Percentiles rank a stretch among this genome's conserved stretches.
Conservation (phyloP, 2,329 filamentous ascomycete genomes). For the Endoconidiophora polonica region DNA sequence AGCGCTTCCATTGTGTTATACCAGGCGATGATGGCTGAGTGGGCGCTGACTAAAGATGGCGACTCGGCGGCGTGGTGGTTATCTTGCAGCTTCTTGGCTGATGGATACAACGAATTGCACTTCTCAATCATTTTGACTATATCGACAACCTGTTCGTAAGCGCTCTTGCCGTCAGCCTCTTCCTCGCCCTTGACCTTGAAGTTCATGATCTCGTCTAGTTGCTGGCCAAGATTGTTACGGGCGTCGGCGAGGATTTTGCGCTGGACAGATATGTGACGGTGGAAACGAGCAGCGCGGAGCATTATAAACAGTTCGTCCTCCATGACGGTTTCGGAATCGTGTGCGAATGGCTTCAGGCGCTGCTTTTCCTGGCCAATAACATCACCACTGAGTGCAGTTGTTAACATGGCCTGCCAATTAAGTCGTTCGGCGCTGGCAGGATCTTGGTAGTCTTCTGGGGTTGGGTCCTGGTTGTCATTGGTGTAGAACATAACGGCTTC, state of each 20-base stretch:
- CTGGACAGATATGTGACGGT: constrained; percentile 69
- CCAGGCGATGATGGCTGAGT: constrained; percentile 83
- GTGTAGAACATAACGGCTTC: constrained; percentile 87
- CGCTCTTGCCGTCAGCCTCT: constrained; percentile 65
- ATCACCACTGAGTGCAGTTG: constrained; percentile 86
- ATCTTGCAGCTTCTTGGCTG: constrained; percentile 52
- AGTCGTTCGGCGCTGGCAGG: constrained; percentile 75
- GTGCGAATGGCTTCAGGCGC: constrained; percentile 65
- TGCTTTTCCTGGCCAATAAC: constrained; percentile 98
- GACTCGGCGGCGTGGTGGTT: constrained; percentile 67
- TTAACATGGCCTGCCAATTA: constrained; percentile 97
- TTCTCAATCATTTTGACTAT: constrained; percentile 82
- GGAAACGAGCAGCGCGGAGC: constrained; percentile 67
- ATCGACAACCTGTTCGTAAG: constrained; percentile 76
- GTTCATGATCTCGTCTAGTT: constrained; percentile 74
- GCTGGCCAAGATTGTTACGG: constrained; percentile 52
- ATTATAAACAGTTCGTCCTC: constrained; percentile 69
- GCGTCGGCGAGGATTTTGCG: constrained; percentile 76
- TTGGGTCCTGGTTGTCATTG: constrained; percentile 76
- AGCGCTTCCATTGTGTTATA: constrained; percentile 94
- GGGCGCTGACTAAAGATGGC: constrained; percentile 61
- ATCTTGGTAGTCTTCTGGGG: constrained; percentile 75
- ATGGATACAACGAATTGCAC: constrained; percentile 72
- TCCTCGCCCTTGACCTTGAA: constrained; percentile 91
- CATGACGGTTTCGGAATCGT: constrained; percentile 41